Conservation (phyloP, 106 monocot species). For the Dioscorea alata region DNA sequence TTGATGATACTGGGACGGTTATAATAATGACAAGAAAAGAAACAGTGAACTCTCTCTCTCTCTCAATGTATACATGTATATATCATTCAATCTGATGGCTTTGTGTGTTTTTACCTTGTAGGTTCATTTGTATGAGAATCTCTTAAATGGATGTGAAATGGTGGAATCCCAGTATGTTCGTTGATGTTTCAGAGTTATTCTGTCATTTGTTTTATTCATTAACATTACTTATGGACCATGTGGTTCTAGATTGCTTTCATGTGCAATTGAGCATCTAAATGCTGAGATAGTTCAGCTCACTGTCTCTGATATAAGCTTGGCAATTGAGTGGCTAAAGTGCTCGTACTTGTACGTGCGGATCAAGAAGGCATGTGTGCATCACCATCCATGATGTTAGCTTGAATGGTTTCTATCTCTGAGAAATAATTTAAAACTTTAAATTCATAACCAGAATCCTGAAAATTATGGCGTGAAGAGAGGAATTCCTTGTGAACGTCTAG, state of each 20-base stretch:
- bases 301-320: constrained; percentile 84
- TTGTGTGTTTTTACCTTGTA: constrained; percentile 13
- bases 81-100: too few relatives aligned
- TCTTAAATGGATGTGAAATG: constrained; percentile 96
- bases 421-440: neutral
- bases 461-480: constrained; percentile 82
- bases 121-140: constrained; percentile 96
- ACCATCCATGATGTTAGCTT: constrained; percentile 1
- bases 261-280: constrained; percentile 86
- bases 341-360: constrained; percentile 92
- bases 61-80: neutral
- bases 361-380: constrained; percentile 57
- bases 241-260: constrained; percentile 58
- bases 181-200: neutral
- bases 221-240: neutral
- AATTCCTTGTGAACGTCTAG: constrained; percentile 51
- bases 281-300: constrained; percentile 91
- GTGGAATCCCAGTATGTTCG: constrained; percentile 91
- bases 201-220: neutral
- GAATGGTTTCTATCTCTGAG: neutral
- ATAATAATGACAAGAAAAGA: constrained; percentile 95
- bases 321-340: constrained; percentile 94
- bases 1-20: constrained; percentile 91
- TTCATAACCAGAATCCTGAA: constrained; percentile 72
- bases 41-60: constrained; percentile 37